Evolutionary conservation across 257 asterid genomes (phyloP), one percentile per base, ranked within the genome.

Genomic region (Verbena officinalis): DNA sequence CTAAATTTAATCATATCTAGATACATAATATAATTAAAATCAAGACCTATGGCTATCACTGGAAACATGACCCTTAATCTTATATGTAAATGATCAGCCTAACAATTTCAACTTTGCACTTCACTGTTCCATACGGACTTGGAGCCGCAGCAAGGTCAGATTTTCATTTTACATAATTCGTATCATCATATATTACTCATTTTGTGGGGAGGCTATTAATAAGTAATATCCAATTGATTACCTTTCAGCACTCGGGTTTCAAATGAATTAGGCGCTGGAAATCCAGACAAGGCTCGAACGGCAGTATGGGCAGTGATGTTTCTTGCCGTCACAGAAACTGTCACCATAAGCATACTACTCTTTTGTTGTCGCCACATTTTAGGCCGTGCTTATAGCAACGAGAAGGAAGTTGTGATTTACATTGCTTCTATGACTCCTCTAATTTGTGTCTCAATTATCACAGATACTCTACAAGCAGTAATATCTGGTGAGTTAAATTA

Each of bases 191-290:
- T 68, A n/a, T n/a, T n/a, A n/a, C n/a, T n/a, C n/a, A n/a, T n/a
- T n/a, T n/a, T n/a, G n/a, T n/a, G n/a, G n/a, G n/a, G n/a, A n/a
- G n/a, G n/a, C n/a, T n/a, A n/a, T n/a, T n/a, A n/a, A n/a, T n/a
- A n/a, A n/a, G n/a, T n/a, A n/a, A n/a, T n/a, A n/a, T n/a, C n/a
- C n/a, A n/a, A n/a, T n/a, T n/a, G n/a, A n/a, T n/a, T n/a, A n/a
- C n/a, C n/a, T n/a, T n/a, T 46, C 57, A 87, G 91, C 74, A 87
- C 91, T 31, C 78, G 80, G 83, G 82, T 65, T 87, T n/a, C n/a
- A n/a, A n/a, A n/a, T n/a, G n/a, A n/a, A n/a, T n/a, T n/a, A n/a
- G n/a, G n/a, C n/a, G n/a, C 95, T 7, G 89, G 86, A 13, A 80
- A 84, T 49, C 71, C 89, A 30, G 63, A 64, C 22, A 75, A 30